These are phyloP conservation scores for Bryoerythrophyllum caledonicum DNA, from an alignment of 225 moss, liverwort and hornwort species.

Conservation along the genomic window DNA sequence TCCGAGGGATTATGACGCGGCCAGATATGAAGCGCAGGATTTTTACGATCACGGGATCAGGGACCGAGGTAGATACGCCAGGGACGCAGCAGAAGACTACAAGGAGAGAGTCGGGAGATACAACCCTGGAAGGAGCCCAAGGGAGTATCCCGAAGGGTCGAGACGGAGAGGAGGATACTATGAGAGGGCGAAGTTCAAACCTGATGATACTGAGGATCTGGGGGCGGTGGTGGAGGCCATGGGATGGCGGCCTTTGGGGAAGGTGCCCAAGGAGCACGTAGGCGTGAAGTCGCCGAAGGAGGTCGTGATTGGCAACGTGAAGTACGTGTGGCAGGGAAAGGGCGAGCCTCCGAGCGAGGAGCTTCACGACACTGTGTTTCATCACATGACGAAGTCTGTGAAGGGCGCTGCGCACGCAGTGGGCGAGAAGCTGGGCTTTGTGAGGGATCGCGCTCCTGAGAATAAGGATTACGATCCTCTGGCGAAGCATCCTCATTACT, in stretches of 20 bases:
- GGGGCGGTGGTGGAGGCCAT: slow-evolving; percentile 44
- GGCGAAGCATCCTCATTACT: slow-evolving; percentile 14
- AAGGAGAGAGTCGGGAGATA: slow-evolving; percentile 26
- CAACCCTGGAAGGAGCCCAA: slow-evolving; percentile 19
- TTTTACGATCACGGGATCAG: slow-evolving; percentile 32
- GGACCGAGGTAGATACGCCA: slow-evolving; percentile 20
- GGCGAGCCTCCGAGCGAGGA: slow-evolving; percentile 36
- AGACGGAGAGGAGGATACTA: slow-evolving; percentile 29
- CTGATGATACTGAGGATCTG: slow-evolving; percentile 26
- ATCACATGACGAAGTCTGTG: slow-evolving; percentile 28
- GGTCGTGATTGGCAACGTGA: slow-evolving; percentile 50
- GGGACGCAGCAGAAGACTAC: slow-evolving; percentile 30
- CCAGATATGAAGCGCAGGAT: slow-evolving; percentile 26
- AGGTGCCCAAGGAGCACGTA: slow-evolving; percentile 37
- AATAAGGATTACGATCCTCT: slow-evolving; percentile 19
- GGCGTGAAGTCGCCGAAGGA: slow-evolving; percentile 35
- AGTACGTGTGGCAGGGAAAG: slow-evolving; percentile 44
- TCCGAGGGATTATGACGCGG: slow-evolving; percentile 30
- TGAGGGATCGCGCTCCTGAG: slow-evolving; percentile 17
- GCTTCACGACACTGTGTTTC: slow-evolving; percentile 37
- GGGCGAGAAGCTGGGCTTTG: slow-evolving; percentile 36
- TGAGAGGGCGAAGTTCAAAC: slow-evolving; percentile 20
- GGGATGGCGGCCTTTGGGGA: slow-evolving; percentile 50
- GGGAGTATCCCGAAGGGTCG: slow-evolving; percentile 27
- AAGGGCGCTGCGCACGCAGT: slow-evolving; percentile 48